Evolutionary conservation across 768 basidiomycete species (phyloP), one percentile per base, ranked within the genome.

Genomic region (Mycena vulgaris): DNA sequence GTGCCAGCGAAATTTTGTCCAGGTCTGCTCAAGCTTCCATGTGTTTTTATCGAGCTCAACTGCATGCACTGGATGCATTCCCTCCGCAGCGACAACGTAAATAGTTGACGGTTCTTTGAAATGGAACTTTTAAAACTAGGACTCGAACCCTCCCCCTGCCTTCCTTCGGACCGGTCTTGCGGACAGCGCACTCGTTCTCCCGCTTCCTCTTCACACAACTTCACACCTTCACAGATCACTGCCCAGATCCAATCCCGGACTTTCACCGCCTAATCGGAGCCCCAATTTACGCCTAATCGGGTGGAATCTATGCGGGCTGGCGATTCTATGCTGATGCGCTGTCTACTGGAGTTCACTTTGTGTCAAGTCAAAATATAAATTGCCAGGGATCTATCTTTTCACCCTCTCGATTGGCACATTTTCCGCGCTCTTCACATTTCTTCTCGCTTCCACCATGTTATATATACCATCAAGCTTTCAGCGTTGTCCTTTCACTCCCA

Each of bases 321-420:
- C 19, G 48, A 51, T 66, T 66, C 45, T 25, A 66, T 58, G 19
- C 48, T 66, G 65, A 66, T 60, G 65, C 17, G 65, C 65, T 66
- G 65, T 66, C 65, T 59, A 47, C 65, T 66, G 65, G 65, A 66
- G 65, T 33, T 66, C 30, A 45, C 57, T 23, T 51, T 25, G 35
- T 51, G 65, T 66, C 65, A 66, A 66, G 31, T 56, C 14, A 53
- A 59, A 51, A 30, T 58, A 31, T 48, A 19, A 27, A 45, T 59
- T 19, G 31, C 58, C 17, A 14, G 11, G n/a, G 21, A 31, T 2
- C 21, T 27, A 21, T 45, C 30, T 28, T 49, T 48, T 47, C 42
- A 45, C 59, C 45, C 57, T 39, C 14, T 58, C 37, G 57, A 60
- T 35, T 57, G 56, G 39, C 45, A 31, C 16, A 28, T 59, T 51